Conservation (phyloP, 352 stramenopile species). For the Globisporangium echinulatum region DNA sequence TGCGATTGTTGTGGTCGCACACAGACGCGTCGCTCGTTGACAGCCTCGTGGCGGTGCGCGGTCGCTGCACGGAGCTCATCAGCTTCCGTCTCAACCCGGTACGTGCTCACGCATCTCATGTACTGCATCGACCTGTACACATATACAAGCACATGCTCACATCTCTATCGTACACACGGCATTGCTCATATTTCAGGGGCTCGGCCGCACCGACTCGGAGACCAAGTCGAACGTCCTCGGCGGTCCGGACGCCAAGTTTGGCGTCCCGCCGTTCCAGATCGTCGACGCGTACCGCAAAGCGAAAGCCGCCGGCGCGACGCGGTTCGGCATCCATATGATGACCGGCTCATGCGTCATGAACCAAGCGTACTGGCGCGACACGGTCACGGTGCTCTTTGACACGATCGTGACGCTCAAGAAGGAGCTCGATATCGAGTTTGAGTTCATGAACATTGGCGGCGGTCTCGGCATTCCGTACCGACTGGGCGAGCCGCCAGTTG, state of each 20-base stretch:
- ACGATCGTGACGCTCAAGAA: constrained; percentile 73
- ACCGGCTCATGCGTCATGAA: constrained; percentile 87
- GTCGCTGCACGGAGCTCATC: constrained; percentile 77
- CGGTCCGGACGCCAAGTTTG: constrained; percentile 86
- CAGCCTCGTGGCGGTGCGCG: constrained; percentile 54
- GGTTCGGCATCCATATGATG: constrained; percentile 92
- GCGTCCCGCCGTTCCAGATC: constrained; percentile 83
- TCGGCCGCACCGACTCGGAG: constrained; percentile 85
- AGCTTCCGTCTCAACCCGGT: constrained; percentile 84
- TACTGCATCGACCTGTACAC: too few relatives aligned
- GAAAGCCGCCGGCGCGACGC: constrained; percentile 65
- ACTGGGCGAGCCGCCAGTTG: constrained; percentile 59
- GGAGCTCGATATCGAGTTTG: constrained; percentile 83
- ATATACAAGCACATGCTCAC: too few relatives aligned
- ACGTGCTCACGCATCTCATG: background rate
- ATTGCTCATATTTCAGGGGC: constrained; percentile 18
- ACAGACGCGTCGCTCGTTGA: constrained; percentile 78
- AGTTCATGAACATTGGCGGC: constrained; percentile 90
- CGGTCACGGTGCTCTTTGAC: constrained; percentile 76
- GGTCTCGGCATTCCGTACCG: constrained; percentile 86
- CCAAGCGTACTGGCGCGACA: constrained; percentile 87
- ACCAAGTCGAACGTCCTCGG: constrained; percentile 88
- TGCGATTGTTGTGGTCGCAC: background rate
- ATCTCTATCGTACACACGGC: too few relatives aligned
- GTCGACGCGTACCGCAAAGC: constrained; percentile 83